These are phyloP conservation scores for Thelonectria olida DNA, from an alignment of 2,329 filamentous ascomycete species.

Conservation along the genomic window DNA sequence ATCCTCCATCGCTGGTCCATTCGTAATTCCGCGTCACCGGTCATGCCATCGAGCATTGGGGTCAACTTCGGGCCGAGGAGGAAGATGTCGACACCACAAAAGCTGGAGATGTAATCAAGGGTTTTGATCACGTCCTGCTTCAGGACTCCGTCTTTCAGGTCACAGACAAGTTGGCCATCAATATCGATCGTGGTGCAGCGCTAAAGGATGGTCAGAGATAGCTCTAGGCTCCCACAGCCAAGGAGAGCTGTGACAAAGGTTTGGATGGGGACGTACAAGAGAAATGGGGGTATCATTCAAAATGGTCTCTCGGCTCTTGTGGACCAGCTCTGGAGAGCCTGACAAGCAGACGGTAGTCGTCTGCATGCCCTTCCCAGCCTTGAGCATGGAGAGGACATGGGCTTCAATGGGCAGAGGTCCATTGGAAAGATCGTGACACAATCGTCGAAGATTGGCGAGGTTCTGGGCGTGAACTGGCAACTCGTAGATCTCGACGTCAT, in stretches of 20 bases:
- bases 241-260: not conserved
- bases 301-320: constrained; percentile 89
- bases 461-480: constrained; percentile 93
- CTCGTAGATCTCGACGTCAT: constrained; percentile 85
- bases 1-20: constrained; percentile 92
- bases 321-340: constrained; percentile 85
- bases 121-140: constrained; percentile 82
- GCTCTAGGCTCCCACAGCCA: not conserved
- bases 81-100: constrained; percentile 96
- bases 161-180: constrained; percentile 88
- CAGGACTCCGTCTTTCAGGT: constrained; percentile 72
- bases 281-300: constrained; percentile 92
- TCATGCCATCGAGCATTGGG: constrained; percentile 77
- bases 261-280: constrained; percentile 70
- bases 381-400: constrained; percentile 84
- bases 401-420: constrained; percentile 79
- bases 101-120: constrained; percentile 85
- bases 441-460: constrained; percentile 77
- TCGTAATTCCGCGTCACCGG: constrained; percentile 82
- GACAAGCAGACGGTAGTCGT: constrained; percentile 92
- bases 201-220: constrained; percentile 56
- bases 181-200: constrained; percentile 94
- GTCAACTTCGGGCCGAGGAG: constrained; percentile 89
- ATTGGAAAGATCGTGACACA: constrained; percentile 85
- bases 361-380: constrained; percentile 70